Evolutionary conservation across 768 basidiomycete species (phyloP).

Genomic region (Lactifluus volemus): DNA sequence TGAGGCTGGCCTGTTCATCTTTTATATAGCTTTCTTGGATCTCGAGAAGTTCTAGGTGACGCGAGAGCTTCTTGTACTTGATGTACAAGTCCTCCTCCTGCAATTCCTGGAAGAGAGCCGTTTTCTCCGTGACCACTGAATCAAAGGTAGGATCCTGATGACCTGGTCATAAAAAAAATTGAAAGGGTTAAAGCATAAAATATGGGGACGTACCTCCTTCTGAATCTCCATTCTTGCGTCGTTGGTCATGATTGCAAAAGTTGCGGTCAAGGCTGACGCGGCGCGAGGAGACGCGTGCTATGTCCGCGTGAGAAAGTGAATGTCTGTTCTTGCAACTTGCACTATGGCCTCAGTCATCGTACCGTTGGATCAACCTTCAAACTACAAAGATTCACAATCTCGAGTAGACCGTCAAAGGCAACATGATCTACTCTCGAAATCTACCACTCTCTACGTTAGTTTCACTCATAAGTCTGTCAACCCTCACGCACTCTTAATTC

Average conservation of each 20-base stretch:
- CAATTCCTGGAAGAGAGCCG: conserved; percentile 75
- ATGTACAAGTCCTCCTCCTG: conserved; percentile 90
- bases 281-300: conserved; percentile 12
- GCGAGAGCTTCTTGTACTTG: conserved; percentile 93
- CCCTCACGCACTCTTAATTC: not conserved
- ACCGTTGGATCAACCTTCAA: conserved; percentile 86
- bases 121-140: conserved; percentile 81
- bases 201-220: conserved; percentile 49
- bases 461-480: not conserved
- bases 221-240: conserved; percentile 82
- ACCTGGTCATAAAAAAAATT: not conserved
- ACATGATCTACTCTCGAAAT: conserved; percentile 71
- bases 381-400: conserved; percentile 91
- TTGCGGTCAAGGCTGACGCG: conserved; percentile 13
- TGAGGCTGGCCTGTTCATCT: conserved; percentile 96
- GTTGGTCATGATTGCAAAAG: conserved; percentile 68
- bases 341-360: conserved; percentile 54
- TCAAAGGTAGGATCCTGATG: conserved; percentile 84
- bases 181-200: not conserved
- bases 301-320: conserved; percentile 7
- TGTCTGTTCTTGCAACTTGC: not conserved
- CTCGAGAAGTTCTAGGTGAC: conserved; percentile 91
- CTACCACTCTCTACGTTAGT: conserved; percentile 86
- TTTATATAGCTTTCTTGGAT: conserved; percentile 97
- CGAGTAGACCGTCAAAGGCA: conserved; percentile 73